phyloP scores from a whole-genome alignment of 441 rosid genomes.

The Populus trichocarpa region DNA sequence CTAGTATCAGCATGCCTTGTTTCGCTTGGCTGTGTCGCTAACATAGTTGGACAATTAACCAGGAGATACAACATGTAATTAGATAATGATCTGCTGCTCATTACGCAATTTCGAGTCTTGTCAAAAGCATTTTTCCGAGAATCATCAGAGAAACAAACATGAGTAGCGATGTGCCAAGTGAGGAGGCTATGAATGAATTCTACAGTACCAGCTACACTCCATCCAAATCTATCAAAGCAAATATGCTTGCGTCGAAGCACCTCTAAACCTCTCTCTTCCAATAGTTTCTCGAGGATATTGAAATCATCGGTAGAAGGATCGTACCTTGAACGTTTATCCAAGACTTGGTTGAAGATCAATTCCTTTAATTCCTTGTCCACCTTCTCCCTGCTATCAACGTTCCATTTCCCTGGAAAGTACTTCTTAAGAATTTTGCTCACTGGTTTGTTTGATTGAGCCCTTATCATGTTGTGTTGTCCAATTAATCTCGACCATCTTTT shows the following conservation, averaged over 20 bases:
- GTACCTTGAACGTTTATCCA: background rate
- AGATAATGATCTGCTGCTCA: background rate
- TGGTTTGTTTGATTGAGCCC: background rate
- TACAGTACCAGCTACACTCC: background rate
- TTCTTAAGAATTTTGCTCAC: background rate
- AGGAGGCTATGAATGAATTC: background rate
- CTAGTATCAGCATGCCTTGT: background rate
- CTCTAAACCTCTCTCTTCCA: background rate
- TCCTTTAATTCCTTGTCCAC: background rate
- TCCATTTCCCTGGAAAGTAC: background rate
- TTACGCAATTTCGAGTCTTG: background rate
- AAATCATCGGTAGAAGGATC: background rate
- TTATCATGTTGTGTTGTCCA: background rate
- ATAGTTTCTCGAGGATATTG: fast-evolving
- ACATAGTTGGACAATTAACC: background rate
- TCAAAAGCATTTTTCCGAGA: background rate
- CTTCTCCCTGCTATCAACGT: background rate
- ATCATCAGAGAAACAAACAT: background rate
- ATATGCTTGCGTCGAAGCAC: background rate
- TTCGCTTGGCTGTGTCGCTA: background rate
- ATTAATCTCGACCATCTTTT: background rate
- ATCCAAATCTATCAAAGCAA: too few species aligned
- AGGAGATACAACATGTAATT: background rate
- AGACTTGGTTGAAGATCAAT: background rate
- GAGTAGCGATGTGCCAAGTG: background rate